Percentiles rank a stretch among this genome's conserved stretches.
phyloP scores from a whole-genome alignment of 192 early-diverging fungal genomes.

The Linnemannia hyalina region DNA sequence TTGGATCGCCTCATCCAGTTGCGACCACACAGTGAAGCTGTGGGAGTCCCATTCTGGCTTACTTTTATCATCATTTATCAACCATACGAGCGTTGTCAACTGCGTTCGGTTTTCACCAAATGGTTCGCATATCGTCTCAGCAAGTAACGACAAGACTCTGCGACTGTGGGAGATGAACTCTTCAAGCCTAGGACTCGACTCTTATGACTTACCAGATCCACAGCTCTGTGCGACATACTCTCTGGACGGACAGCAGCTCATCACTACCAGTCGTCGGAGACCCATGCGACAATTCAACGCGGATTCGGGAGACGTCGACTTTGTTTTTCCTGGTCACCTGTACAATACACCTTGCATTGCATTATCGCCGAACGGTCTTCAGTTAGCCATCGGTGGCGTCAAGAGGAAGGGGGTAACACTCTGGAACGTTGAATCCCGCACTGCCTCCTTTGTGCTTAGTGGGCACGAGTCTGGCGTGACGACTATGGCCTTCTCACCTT shows the following conservation, averaged over 20 bases:
- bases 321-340: not conserved
- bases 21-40: not conserved
- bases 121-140: not conserved
- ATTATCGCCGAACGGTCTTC: not conserved
- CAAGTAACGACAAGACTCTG: not conserved
- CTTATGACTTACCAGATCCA: no score
- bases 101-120: not conserved
- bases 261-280: no score
- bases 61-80: not conserved
- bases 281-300: slow-evolving; percentile 1
- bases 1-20: not conserved
- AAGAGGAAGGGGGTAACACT: not conserved
- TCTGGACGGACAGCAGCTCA: not conserved
- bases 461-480: no score
- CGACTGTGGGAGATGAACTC: not conserved
- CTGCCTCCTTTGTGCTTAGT: not conserved
- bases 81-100: not conserved
- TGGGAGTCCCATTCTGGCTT: not conserved
- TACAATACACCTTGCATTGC: not conserved
- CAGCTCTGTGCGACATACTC: no score
- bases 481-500: not conserved
- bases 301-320: not conserved
- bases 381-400: not conserved
- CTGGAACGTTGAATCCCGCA: not conserved
- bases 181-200: not conserved